A percentile compares a stretch with the other conserved stretches of the same genome.
Conservation (phyloP, 2,329 filamentous ascomycete genomes). For the Diaporthe destruens region DNA sequence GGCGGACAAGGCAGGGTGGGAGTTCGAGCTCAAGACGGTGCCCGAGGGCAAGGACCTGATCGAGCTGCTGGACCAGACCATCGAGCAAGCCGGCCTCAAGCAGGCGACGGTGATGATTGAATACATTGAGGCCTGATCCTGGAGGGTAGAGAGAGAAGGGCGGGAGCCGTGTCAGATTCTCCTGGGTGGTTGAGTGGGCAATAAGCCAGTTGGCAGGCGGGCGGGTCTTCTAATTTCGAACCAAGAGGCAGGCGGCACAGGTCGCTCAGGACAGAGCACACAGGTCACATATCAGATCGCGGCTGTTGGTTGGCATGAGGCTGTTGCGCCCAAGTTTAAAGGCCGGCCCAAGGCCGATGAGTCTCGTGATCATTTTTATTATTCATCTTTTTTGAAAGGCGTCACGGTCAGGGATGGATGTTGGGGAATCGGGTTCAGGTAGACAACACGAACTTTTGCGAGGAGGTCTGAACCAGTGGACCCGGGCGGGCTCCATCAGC, state of each 20-base stretch:
- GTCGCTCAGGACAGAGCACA: not conserved
- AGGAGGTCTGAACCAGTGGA: not conserved
- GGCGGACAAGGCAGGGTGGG: conserved; percentile 80
- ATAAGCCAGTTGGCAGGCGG: not conserved
- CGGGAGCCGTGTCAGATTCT: not conserved
- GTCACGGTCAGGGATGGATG: conserved; percentile 30
- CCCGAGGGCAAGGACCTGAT: conserved; percentile 84
- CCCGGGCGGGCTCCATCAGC: conserved; percentile 13
- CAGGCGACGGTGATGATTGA: conserved; percentile 97
- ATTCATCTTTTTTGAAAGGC: conserved; percentile 19
- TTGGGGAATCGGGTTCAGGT: conserved; percentile 34
- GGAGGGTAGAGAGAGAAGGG: not conserved
- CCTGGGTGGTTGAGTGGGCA: not conserved
- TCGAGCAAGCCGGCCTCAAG: conserved; percentile 87
- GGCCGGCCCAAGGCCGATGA: not conserved
- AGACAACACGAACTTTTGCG: conserved; percentile 37
- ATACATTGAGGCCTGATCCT: conserved; percentile 53
- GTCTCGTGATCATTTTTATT: not conserved
- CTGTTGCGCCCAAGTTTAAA: not conserved
- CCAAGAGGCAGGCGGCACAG: not conserved
- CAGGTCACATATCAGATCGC: conserved; percentile 9
- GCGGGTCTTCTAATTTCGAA: not conserved
- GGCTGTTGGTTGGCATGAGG: not conserved
- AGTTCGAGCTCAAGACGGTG: conserved; percentile 91
- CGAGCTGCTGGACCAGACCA: conserved; percentile 77